A percentile compares a stretch with the other conserved stretches of the same genome.
Conservation (phyloP, 345 rosid genomes). For the Eucalyptus erythrocorys region DNA sequence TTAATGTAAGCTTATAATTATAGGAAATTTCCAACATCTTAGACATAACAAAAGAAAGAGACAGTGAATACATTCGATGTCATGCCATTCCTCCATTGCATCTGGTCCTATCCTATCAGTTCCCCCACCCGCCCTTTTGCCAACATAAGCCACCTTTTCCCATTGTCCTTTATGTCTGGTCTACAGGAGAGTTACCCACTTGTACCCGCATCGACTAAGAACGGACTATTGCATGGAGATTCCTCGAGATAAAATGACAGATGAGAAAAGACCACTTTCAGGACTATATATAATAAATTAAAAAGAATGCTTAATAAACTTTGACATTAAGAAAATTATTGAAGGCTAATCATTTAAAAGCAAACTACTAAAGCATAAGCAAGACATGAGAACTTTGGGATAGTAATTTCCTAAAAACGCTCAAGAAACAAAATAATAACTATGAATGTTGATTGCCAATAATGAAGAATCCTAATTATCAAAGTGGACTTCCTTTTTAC, state of each 20-base stretch:
- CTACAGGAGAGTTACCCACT: slow-evolving; percentile 75
- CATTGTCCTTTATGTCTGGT: slow-evolving; percentile 62
- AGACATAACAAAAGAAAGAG: neutral
- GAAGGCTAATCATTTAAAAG: neutral
- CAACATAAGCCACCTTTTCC: slow-evolving; percentile 96
- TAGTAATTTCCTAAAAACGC: neutral
- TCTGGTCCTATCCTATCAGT: slow-evolving; percentile 64
- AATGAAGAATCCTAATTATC: too few species aligned
- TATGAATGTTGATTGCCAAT: neutral
- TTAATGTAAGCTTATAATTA: too few species aligned
- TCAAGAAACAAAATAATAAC: neutral
- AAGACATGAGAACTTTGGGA: neutral
- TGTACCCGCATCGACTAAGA: slow-evolving; percentile 31
- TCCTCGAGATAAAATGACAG: neutral
- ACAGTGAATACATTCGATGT: neutral
- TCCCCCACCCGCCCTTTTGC: slow-evolving; percentile 56
- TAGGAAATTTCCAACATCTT: too few species aligned
- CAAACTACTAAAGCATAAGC: neutral
- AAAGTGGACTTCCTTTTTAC: neutral
- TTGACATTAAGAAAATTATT: neutral
- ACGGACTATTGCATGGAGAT: neutral
- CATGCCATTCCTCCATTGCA: slow-evolving; percentile 48
- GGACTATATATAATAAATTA: neutral
- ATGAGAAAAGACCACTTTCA: neutral
- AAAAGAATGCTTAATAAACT: neutral